phyloP scores from a whole-genome alignment of 129 eudicot genomes.

The Escallonia herrerae region DNA sequence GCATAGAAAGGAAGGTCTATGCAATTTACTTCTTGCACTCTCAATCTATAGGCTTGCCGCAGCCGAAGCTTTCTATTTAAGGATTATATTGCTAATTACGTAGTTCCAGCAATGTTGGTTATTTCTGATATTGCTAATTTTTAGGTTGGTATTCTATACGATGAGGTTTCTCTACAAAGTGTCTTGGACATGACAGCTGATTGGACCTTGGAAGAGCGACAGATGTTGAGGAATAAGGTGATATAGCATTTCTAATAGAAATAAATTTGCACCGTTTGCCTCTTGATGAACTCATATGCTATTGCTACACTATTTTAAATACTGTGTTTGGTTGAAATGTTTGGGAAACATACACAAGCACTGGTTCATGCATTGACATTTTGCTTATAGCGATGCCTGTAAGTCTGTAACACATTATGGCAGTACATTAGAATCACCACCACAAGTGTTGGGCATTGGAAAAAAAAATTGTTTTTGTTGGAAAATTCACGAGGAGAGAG shows the following conservation, averaged over 20 bases:
- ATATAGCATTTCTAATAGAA: conserved; percentile 10
- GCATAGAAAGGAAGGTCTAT: too few relatives aligned
- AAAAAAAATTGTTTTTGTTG: not conserved
- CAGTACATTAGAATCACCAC: not conserved
- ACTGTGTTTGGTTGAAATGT: not conserved
- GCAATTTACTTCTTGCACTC: too few relatives aligned
- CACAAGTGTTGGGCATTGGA: too few relatives aligned
- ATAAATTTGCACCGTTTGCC: not conserved
- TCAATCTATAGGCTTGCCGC: too few relatives aligned
- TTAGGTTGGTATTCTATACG: conserved; percentile 93
- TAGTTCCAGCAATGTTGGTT: not conserved
- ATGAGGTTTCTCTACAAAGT: conserved; percentile 72
- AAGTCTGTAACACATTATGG: not conserved
- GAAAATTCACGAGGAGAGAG: not conserved
- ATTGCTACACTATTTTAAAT: not conserved
- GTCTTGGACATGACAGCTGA: conserved; percentile 88
- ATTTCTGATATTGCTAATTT: conserved; percentile 9
- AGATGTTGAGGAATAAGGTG: conserved; percentile 95
- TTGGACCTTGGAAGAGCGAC: conserved; percentile 81
- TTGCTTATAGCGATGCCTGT: not conserved
- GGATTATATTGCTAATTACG: too few relatives aligned
- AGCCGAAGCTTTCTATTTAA: too few relatives aligned
- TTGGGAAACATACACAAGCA: not conserved
- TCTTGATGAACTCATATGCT: not conserved
- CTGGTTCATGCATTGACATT: not conserved